Conservation (phyloP, 352 stramenopile species). For the Pelagophyceae sp. region DNA sequence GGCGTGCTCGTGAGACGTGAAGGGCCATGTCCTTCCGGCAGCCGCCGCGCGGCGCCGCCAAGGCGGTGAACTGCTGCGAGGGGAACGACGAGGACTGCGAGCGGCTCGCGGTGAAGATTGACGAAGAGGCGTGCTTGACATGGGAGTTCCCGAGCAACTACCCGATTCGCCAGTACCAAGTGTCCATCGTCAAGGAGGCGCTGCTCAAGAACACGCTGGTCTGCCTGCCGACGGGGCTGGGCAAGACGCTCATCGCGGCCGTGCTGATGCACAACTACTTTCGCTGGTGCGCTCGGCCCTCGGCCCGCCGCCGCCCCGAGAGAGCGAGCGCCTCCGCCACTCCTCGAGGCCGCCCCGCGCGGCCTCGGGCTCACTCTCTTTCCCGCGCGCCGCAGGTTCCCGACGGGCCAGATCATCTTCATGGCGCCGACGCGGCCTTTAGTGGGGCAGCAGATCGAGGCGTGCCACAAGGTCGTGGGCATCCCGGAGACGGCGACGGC, state of each 20-base stretch:
- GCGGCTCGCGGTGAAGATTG: slow-evolving; percentile 20
- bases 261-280: slow-evolving; percentile 99
- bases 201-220: slow-evolving; percentile 96
- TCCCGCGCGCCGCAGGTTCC: slow-evolving; percentile 25
- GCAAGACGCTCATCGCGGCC: slow-evolving; percentile 98
- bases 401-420: slow-evolving; percentile 76
- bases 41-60: too few relatives aligned
- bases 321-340: slow-evolving; percentile 38
- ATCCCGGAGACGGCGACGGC: slow-evolving; percentile 70
- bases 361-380: neutral
- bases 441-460: slow-evolving; percentile 93
- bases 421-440: slow-evolving; percentile 94
- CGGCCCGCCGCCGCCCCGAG: slow-evolving; percentile 41
- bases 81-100: neutral
- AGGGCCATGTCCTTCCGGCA: too few relatives aligned
- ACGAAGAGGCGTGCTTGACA: slow-evolving; percentile 51
- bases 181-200: slow-evolving; percentile 77
- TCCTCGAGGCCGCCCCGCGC: neutral
- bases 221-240: slow-evolving; percentile 92
- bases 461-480: slow-evolving; percentile 76
- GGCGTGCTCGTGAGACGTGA: too few relatives aligned
- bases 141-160: slow-evolving; percentile 81
- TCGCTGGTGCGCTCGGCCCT: slow-evolving; percentile 72
- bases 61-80: neutral
- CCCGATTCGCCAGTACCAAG: slow-evolving; percentile 83